phyloP scores from a whole-genome alignment of 306 rosid genomes.

The Phaseolus lunatus region DNA sequence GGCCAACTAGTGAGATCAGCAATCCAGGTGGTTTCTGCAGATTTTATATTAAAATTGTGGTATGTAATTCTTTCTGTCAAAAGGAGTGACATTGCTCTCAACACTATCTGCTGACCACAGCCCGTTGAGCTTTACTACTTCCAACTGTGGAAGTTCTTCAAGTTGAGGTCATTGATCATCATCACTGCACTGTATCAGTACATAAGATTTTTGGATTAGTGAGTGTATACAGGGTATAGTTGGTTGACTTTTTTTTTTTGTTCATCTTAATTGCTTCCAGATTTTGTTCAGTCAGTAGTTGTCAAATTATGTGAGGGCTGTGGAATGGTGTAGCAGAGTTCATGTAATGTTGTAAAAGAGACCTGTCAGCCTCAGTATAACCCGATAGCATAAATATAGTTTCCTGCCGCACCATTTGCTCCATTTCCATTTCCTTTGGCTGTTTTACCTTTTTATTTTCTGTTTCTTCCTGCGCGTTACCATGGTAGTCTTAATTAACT shows the following conservation, averaged over 20 bases:
- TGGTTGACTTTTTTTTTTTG: slow-evolving; percentile 50
- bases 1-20: slow-evolving; percentile 58
- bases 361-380: slow-evolving; percentile 38
- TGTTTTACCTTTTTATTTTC: not conserved
- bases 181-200: slow-evolving; percentile 63
- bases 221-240: slow-evolving; percentile 78
- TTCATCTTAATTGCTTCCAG: slow-evolving; percentile 48
- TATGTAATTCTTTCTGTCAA: slow-evolving; percentile 72
- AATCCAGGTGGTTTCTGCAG: slow-evolving; percentile 57
- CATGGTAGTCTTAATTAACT: not conserved
- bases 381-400: slow-evolving; percentile 40
- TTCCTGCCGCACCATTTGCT: slow-evolving; percentile 41
- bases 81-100: slow-evolving; percentile 53
- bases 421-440: not conserved
- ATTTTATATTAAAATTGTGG: slow-evolving; percentile 60
- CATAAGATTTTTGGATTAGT: slow-evolving; percentile 76
- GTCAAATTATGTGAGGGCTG: slow-evolving; percentile 50
- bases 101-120: slow-evolving; percentile 53
- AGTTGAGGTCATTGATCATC: slow-evolving; percentile 59
- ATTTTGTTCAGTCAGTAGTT: slow-evolving; percentile 49
- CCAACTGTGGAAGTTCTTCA: slow-evolving; percentile 55
- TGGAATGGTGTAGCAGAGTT: slow-evolving; percentile 50
- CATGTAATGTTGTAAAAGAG: slow-evolving; percentile 51
- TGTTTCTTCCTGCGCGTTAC: not conserved
- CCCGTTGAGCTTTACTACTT: slow-evolving; percentile 55